Conservation (phyloP, 148 eudicot species). For the Diospyros lotus region DNA sequence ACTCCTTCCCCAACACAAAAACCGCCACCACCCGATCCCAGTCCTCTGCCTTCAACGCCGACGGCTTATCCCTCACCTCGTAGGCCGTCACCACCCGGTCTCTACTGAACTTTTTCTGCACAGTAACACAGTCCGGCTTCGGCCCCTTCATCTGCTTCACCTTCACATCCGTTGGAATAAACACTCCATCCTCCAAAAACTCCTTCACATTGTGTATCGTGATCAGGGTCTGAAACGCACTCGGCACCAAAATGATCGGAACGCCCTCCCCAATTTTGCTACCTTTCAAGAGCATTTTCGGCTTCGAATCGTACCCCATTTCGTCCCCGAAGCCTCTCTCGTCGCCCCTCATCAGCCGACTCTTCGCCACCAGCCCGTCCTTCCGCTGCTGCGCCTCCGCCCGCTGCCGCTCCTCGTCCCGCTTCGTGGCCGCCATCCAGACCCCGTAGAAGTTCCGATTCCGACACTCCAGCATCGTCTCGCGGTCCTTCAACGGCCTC, state of each 20-base stretch:
- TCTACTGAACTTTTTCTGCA: conserved; percentile 95
- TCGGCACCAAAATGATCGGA: conserved; percentile 87
- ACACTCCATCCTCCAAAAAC: conserved; percentile 93
- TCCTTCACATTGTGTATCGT: conserved; percentile 95
- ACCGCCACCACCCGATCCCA: conserved; percentile 98
- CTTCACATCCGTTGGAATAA: conserved; percentile 77
- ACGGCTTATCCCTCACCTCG: conserved; percentile 96
- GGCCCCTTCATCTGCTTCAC: conserved; percentile 80
- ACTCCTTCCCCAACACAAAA: conserved; percentile 89
- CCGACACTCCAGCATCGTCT: conserved; percentile 47
- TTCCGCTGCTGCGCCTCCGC: conserved; percentile 71
- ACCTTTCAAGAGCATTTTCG: conserved; percentile 53
- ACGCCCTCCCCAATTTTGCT: conserved; percentile 90
- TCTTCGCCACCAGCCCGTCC: conserved; percentile 62
- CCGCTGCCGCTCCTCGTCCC: conserved; percentile 76
- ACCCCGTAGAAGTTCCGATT: conserved; percentile 61
- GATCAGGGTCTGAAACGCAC: conserved; percentile 81
- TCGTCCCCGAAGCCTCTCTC: conserved; percentile 54
- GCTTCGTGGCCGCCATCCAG: conserved; percentile 45
- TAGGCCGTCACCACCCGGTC: conserved; percentile 85
- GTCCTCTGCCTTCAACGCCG: conserved; percentile 72
- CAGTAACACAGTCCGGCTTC: conserved; percentile 92
- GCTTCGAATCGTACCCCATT: conserved; percentile 38
- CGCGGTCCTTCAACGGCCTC: conserved; percentile 68
- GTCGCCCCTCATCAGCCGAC: conserved; percentile 33